Conservation (phyloP, 257 asterid species). For the Nicotiana tabacum region DNA sequence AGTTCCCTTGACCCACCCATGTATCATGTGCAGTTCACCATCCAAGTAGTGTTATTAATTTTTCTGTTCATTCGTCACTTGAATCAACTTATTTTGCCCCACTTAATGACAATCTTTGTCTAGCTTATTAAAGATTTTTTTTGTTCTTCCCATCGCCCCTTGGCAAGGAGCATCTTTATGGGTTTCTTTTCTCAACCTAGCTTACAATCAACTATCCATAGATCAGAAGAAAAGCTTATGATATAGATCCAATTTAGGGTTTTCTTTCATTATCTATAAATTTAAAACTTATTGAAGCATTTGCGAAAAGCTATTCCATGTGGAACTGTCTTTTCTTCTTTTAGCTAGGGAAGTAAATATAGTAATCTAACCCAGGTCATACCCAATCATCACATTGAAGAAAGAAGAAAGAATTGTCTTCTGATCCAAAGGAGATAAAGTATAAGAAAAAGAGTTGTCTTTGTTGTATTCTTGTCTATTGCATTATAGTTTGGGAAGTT, state of each 20-base stretch:
- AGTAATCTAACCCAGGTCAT: not conserved
- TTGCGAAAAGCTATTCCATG: not conserved
- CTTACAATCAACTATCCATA: not conserved
- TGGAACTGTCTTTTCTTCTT: not conserved
- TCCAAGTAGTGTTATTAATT: not conserved
- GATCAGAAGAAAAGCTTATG: not conserved
- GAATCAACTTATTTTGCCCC: not conserved
- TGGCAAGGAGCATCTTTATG: not conserved
- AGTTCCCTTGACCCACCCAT: not conserved
- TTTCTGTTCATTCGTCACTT: not conserved
- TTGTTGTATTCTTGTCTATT: not conserved
- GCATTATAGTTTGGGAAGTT: not conserved
- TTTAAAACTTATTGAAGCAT: not conserved
- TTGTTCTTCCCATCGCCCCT: not conserved
- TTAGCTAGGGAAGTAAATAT: not conserved
- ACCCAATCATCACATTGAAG: not conserved
- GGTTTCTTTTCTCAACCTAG: not conserved
- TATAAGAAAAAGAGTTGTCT: not conserved
- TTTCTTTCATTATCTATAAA: not conserved
- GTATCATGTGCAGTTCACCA: not conserved
- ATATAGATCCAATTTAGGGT: not conserved
- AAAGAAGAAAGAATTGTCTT: slow-evolving; percentile 1
- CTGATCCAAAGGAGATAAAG: not conserved
- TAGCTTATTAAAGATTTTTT: not conserved
- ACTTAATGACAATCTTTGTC: not conserved